Evolutionary conservation across 2,329 filamentous ascomycete genomes (phyloP).

Genomic region (Calonectria multiphialidica): DNA sequence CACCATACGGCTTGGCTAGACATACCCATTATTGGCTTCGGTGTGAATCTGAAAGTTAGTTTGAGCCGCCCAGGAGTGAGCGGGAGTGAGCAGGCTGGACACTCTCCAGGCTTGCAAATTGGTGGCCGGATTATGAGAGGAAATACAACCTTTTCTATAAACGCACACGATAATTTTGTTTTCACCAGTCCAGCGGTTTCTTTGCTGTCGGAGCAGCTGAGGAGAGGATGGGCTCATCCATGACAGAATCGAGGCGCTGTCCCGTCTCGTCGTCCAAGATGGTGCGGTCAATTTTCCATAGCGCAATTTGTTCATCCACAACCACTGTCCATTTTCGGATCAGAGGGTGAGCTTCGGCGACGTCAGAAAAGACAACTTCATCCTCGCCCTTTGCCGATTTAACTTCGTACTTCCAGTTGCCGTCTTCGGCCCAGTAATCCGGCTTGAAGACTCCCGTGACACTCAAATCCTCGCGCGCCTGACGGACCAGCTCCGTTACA

Average conservation of each 20-base stretch:
- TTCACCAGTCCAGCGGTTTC: conserved; percentile 55
- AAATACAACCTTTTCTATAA: background rate
- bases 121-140: too few species aligned
- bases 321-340: conserved; percentile 69
- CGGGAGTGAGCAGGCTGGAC: background rate
- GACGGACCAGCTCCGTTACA: conserved; percentile 52
- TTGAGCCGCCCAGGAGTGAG: background rate
- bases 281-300: conserved; percentile 50
- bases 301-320: conserved; percentile 46
- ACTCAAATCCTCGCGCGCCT: conserved; percentile 70
- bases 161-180: background rate
- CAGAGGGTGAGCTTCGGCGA: conserved; percentile 77
- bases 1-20: background rate
- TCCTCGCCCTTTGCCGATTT: conserved; percentile 47
- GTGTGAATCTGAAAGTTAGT: background rate
- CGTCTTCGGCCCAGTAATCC: conserved; percentile 77
- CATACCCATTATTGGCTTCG: background rate
- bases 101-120: background rate
- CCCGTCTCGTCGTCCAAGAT: conserved; percentile 50
- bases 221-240: conserved; percentile 44
- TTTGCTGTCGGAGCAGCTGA: conserved; percentile 40
- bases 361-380: conserved; percentile 68
- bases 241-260: conserved; percentile 41
- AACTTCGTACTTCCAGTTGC: conserved; percentile 77
- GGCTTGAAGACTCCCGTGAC: conserved; percentile 72